Conservation (phyloP, 2,329 filamentous ascomycete species). For the Trichoderma sp. region DNA sequence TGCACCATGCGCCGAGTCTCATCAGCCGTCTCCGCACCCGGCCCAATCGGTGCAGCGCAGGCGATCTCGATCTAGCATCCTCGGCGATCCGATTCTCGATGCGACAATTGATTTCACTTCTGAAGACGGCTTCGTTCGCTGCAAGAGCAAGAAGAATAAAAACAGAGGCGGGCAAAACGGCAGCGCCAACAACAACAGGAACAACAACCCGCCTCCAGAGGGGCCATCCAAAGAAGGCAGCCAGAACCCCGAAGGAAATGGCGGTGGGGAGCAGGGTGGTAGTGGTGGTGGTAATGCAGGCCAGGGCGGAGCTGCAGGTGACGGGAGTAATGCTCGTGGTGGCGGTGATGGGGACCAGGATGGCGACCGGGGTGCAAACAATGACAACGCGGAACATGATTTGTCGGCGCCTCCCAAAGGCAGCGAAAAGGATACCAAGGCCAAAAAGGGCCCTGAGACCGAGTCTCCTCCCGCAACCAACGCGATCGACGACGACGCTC, state of each 20-base stretch:
- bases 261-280: constrained; percentile 21
- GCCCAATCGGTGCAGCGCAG: constrained; percentile 21
- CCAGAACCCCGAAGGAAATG: constrained; percentile 19
- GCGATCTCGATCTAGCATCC: constrained; percentile 33
- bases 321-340: constrained; percentile 20
- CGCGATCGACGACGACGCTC: constrained; percentile 46
- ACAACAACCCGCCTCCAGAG: constrained; percentile 41
- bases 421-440: constrained; percentile 41
- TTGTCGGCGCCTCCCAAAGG: constrained; percentile 22
- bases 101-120: constrained; percentile 56
- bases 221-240: constrained; percentile 32
- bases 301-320: constrained; percentile 22
- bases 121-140: constrained; percentile 52
- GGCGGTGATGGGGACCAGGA: constrained; percentile 37
- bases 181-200: constrained; percentile 29
- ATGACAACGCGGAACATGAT: constrained; percentile 31
- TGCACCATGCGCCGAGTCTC: background rate
- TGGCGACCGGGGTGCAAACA: constrained; percentile 29
- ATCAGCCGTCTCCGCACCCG: constrained; percentile 20
- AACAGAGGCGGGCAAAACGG: constrained; percentile 1
- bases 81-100: constrained; percentile 45
- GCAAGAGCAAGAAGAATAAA: constrained; percentile 56
- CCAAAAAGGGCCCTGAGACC: constrained; percentile 29
- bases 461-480: constrained; percentile 24
- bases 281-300: constrained; percentile 17